Base-by-base conservation (phyloP, 176 grass and related monocot species). In the Eragrostis nindensis region DNA sequence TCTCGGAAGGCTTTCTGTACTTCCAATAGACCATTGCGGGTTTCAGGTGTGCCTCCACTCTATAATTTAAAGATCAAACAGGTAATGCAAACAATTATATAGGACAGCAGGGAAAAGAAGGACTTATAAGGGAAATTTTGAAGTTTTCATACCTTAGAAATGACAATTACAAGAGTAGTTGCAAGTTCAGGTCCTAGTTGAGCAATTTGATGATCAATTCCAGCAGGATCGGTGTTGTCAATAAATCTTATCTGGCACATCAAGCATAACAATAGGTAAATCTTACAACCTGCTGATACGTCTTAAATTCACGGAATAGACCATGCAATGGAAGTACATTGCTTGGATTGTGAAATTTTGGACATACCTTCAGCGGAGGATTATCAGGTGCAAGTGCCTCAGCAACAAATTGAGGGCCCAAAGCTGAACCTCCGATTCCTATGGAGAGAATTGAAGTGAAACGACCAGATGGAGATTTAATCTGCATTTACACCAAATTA, bases 171-270 rank as follows among this genome's bases (percentile, higher is more conserved):
- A 80, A 99, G 97, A 73, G 97, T 99, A 78, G 93, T 93, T 76
- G 69, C 82, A 74, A 99, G 89, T 83, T 99, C 97, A 45, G 73
- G 64, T 48, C 97, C 97, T 74, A 99, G 84, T 73, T 99, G 97
- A 79, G 97, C 97, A 90, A 99, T 89, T 99, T 99, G 97, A 83
- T 99, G 93, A 91, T 99, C 97, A 52, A 99, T 99, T 80, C 97
- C 97, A 86, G 93, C 97, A 73, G 97, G 97, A 88, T 99, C 97
- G 3, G 97, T 99, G 88, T 99, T 99, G 85, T 99, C 97, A 93
- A 99, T 91, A 88, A 99, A 99, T 90, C 97, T 84, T 93, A 99
- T 93, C 97, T 99, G 91, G 74, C 68, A 87, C 36, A 63, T 86
- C 71, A 83, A 83, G 65, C 36, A 71, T 72, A 46, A 81, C 25